Percentiles rank a stretch among this genome's conserved stretches.
Conservation (phyloP, 257 asterid species). For the Avicennia marina region DNA sequence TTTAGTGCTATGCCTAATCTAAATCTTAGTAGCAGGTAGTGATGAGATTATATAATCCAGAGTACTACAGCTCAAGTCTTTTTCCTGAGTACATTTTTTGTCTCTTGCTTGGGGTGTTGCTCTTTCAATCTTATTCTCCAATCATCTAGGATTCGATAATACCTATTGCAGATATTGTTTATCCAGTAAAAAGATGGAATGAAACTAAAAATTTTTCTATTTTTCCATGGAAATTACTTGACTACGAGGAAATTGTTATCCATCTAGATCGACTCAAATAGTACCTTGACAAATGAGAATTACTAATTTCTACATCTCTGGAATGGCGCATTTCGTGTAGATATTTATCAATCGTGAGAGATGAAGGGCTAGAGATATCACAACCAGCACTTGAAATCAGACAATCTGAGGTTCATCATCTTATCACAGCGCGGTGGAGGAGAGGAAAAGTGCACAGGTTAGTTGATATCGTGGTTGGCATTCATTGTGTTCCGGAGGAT, state of each 20-base stretch:
- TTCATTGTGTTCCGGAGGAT: neutral
- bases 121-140: neutral
- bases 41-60: neutral
- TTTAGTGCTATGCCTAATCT: neutral
- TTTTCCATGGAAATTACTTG: neutral
- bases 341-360: slow-evolving; percentile 62
- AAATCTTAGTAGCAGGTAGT: neutral
- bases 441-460: slow-evolving; percentile 69
- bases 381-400: slow-evolving; percentile 74
- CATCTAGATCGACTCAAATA: neutral
- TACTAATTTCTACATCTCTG: neutral
- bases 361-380: slow-evolving; percentile 80
- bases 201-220: neutral
- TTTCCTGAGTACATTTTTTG: neutral
- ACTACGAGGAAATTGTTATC: neutral
- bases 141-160: neutral
- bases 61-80: neutral
- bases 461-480: neutral
- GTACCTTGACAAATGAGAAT: neutral
- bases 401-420: slow-evolving; percentile 84
- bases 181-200: neutral
- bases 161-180: neutral
- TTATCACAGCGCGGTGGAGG: slow-evolving; percentile 67
- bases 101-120: neutral
- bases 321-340: slow-evolving; percentile 24